Evolutionary conservation across 768 basidiomycete species (phyloP).

Genomic region (Pisolithus albus): DNA sequence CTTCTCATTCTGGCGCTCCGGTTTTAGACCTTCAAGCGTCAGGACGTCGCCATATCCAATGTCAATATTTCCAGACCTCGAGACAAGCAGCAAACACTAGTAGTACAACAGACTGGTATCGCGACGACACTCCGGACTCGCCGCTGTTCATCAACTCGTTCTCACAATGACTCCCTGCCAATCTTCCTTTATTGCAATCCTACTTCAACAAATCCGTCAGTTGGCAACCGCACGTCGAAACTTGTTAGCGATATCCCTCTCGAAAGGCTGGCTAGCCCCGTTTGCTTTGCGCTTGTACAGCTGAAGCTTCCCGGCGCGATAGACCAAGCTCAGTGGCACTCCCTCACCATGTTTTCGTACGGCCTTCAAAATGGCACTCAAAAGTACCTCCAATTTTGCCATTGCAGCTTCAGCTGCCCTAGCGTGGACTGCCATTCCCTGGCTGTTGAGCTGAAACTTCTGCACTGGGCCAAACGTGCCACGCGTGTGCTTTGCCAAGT

Average conservation of each 20-base stretch:
- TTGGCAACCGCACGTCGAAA: conserved; percentile 5
- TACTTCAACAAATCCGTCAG: too few relatives aligned
- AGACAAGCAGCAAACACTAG: too few relatives aligned
- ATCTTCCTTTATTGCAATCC: too few relatives aligned
- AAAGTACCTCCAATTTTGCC: conserved; percentile 21
- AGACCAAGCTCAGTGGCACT: conserved; percentile 54
- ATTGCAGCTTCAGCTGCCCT: conserved; percentile 15
- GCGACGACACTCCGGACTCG: too few relatives aligned
- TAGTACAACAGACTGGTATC: too few relatives aligned
- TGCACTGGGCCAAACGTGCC: conserved; percentile 47
- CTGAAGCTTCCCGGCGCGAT: conserved; percentile 33
- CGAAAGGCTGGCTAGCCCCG: conserved; percentile 16
- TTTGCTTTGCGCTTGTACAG: conserved; percentile 41
- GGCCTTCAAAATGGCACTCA: conserved; percentile 37
- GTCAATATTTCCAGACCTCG: too few relatives aligned
- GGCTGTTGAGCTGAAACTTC: conserved; percentile 36
- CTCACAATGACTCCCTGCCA: too few relatives aligned
- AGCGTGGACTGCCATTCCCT: conserved; percentile 18
- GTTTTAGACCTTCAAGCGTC: too few relatives aligned
- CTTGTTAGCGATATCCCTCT: conserved; percentile 16
- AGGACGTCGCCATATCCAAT: too few relatives aligned
- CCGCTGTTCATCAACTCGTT: too few relatives aligned
- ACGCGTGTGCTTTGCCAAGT: conserved; percentile 49
- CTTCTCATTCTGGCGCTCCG: too few relatives aligned
- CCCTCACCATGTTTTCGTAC: conserved; percentile 47